Evolutionary conservation across 495 filamentous ascomycete genomes (phyloP).

Genomic region (Daldinia loculata): DNA sequence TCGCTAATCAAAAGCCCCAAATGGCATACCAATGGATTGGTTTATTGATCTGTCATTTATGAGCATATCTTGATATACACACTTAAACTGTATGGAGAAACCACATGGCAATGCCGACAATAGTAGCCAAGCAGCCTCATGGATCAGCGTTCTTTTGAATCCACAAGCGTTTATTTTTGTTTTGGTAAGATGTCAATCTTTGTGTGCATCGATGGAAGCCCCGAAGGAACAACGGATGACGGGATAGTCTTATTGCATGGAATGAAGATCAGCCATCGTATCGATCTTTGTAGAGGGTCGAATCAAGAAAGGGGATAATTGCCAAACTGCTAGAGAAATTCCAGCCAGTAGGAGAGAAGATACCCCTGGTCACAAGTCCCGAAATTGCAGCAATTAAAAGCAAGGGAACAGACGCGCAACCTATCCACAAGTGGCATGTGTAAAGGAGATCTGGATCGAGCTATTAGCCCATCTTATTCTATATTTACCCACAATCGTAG

Average conservation of each 20-base stretch:
- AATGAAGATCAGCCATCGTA: conserved; percentile 37
- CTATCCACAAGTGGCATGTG: conserved; percentile 41
- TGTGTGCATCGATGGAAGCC: not conserved
- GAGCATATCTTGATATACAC: not conserved
- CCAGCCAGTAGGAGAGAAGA: conserved; percentile 33
- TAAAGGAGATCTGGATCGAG: conserved; percentile 37
- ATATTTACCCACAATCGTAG: conserved; percentile 6
- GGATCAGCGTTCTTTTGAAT: not conserved
- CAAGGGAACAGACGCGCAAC: conserved; percentile 38
- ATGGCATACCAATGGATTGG: not conserved
- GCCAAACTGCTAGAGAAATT: conserved; percentile 20
- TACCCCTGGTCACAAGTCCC: conserved; percentile 22
- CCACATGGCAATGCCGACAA: not conserved
- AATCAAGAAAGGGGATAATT: conserved; percentile 33
- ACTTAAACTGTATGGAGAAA: not conserved
- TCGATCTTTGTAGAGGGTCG: conserved; percentile 29
- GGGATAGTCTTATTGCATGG: conserved; percentile 24
- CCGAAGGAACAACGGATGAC: conserved; percentile 17
- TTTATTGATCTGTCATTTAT: not conserved
- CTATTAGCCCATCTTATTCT: conserved; percentile 15
- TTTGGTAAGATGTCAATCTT: not conserved
- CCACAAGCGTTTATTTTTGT: not conserved
- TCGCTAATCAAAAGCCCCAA: not conserved
- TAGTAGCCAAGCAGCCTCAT: not conserved
- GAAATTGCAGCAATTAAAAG: conserved; percentile 45